A percentile compares a stretch with the other conserved stretches of the same genome.
Evolutionary conservation across 2,329 filamentous ascomycete genomes (phyloP).

Genomic region (Trichoderma harzianum): DNA sequence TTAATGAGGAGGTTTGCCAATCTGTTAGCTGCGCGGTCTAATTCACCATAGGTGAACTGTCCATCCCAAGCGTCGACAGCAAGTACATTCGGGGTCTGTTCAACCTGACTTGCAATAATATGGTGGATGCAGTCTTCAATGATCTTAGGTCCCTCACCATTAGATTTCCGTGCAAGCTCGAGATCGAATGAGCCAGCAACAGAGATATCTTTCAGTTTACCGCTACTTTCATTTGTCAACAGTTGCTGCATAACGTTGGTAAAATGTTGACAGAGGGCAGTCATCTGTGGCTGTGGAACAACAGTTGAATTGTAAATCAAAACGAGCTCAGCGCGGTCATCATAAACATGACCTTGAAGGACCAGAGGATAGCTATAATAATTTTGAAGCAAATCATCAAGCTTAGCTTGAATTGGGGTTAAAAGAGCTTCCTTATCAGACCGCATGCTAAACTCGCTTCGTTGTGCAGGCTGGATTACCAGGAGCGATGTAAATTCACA

Average conservation of each 20-base stretch:
- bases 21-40: conserved; percentile 17
- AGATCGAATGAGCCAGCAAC: conserved; percentile 1
- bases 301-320: conserved; percentile 9
- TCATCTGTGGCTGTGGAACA: background rate
- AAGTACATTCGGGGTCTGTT: background rate
- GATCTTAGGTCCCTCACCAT: background rate
- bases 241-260: conserved; percentile 2
- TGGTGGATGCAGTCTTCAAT: conserved; percentile 15
- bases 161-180: background rate
- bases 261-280: conserved; percentile 6
- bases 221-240: background rate
- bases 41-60: conserved; percentile 21
- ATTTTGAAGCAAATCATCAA: conserved; percentile 6
- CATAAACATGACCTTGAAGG: conserved; percentile 4
- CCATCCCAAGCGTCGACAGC: conserved; percentile 24
- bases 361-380: conserved; percentile 17
- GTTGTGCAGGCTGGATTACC: conserved; percentile 25
- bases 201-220: background rate
- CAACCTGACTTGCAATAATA: conserved; percentile 4
- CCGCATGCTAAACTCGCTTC: background rate
- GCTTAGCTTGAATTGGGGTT: background rate
- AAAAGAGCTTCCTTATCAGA: background rate
- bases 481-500: conserved; percentile 30
- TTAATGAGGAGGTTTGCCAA: conserved; percentile 18
- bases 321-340: conserved; percentile 8